phyloP scores from a whole-genome alignment of 2,329 filamentous ascomycete genomes.

The Pyrenochaeta sp. region DNA sequence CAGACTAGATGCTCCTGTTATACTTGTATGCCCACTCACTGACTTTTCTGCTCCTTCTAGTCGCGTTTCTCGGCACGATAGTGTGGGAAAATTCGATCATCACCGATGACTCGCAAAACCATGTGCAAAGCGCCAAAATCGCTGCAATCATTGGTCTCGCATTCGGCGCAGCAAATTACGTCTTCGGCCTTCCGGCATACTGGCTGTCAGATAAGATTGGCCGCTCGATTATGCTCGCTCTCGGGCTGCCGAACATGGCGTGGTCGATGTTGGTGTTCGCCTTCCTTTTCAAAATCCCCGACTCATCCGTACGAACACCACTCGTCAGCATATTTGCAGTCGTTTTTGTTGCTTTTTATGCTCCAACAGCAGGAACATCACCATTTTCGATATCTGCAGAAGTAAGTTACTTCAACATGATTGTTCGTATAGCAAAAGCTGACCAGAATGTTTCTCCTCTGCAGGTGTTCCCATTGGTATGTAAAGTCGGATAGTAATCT shows the following conservation, averaged over 20 bases:
- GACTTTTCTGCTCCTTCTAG: background rate
- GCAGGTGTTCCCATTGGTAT: background rate
- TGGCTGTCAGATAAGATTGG: slow-evolving; percentile 30
- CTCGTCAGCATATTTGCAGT: slow-evolving; percentile 26
- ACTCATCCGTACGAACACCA: slow-evolving; percentile 13
- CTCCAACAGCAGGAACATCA: slow-evolving; percentile 30
- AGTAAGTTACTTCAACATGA: slow-evolving; percentile 1
- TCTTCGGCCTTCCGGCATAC: slow-evolving; percentile 29
- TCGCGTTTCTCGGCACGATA: slow-evolving; percentile 19
- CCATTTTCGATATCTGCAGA: slow-evolving; percentile 34
- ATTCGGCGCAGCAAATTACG: slow-evolving; percentile 28
- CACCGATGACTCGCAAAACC: background rate
- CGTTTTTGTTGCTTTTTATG: slow-evolving; percentile 29
- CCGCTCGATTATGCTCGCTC: slow-evolving; percentile 27
- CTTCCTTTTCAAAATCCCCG: slow-evolving; percentile 24
- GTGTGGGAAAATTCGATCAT: slow-evolving; percentile 19
- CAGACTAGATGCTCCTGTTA: background rate
- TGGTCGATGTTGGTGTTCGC: slow-evolving; percentile 34
- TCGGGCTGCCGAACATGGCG: slow-evolving; percentile 34
- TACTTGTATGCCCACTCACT: background rate
- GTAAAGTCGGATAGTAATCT: background rate
- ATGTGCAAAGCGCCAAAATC: slow-evolving; percentile 7
- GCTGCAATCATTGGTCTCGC: slow-evolving; percentile 26
- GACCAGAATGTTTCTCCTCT: background rate
- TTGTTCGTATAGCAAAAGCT: background rate